Evolutionary conservation across 1,284 basidiomycete species (phyloP), one percentile per base, ranked within the genome.

Genomic region (Grifola frondosa): DNA sequence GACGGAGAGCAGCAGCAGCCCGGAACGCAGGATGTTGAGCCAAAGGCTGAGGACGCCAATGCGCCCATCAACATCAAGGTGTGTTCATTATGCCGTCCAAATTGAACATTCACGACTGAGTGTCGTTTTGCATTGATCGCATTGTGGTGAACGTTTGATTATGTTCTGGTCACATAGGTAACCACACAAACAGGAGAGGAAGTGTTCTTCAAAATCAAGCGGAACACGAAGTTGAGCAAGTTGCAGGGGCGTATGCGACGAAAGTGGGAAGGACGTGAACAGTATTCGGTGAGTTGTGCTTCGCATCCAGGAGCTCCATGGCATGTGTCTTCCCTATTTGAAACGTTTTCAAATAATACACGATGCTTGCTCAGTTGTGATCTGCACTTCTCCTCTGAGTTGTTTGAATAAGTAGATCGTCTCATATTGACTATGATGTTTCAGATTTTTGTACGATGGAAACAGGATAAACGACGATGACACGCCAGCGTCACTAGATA

Each of bases 131-230:
- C 29, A 22, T 15, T 21, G 30, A 29, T 23, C 28, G 17, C 17
- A 5, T 6, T 20, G 19, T 35, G 9, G 32, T 20, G 26, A 42
- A 29, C 34, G 21, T 30, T 29, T 22, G 31, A 44, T 39, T 41
- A 32, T 43, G 44, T 50, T 50, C 37, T 23, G 26, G n/a, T 36
- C 15, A 16, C 20, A 9, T 32, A 90, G 87, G 88, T 91, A 41
- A 79, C 88, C 37, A 85, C 81, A 46, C 79, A 87, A 28, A 69
- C 76, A 17, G 89, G 91, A 36, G 88, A 95, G 46, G 93, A 97
- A 65, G 91, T 97, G 31, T 97, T 92, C 71, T 97, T 97, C 81
- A 97, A 97, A 79, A 97, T 97, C 71, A 97, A 97, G 75, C 83
- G 88, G 58, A 91, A 81, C 62, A 97, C 94, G 36, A 94, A 90